Evolutionary conservation across 345 rosid species (phyloP).

Genomic region (Populus simonii): DNA sequence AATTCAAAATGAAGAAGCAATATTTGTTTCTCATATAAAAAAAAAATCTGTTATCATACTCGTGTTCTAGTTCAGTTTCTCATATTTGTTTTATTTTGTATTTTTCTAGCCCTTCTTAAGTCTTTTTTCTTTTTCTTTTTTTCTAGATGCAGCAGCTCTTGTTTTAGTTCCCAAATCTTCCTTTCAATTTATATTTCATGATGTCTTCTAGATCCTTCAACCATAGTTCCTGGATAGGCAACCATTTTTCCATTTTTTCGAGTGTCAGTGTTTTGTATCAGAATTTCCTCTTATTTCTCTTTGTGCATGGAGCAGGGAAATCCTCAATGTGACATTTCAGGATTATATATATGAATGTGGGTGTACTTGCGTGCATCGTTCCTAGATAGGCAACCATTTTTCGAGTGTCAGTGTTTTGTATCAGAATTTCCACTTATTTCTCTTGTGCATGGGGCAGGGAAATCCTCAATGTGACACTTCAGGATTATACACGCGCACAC

Average conservation of each 20-base stretch:
- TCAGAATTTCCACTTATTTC: not conserved
- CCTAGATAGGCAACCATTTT: not conserved
- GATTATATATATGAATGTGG: not conserved
- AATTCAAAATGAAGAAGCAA: not conserved
- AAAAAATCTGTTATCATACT: not conserved
- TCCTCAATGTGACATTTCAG: not conserved
- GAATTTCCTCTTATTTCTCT: not conserved
- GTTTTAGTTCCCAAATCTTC: not conserved
- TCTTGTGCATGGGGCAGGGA: not conserved
- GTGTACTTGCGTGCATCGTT: not conserved
- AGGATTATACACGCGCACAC: not conserved
- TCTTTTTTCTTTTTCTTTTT: not conserved
- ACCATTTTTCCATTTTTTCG: not conserved
- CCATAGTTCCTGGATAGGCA: not conserved
- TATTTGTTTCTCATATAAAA: no score
- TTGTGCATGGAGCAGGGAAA: not conserved
- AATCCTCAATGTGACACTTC: not conserved
- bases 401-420: not conserved
- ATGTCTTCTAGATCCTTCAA: not conserved
- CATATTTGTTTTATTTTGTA: not conserved
- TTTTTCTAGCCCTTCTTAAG: not conserved
- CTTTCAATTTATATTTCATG: not conserved
- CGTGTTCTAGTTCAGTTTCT: not conserved
- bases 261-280: not conserved
- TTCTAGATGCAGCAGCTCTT: not conserved